Percentiles rank a stretch among this genome's conserved stretches.
These are phyloP conservation scores for Laguncularia racemosa DNA, from an alignment of 345 rosid genomes.

Conservation along the genomic window DNA sequence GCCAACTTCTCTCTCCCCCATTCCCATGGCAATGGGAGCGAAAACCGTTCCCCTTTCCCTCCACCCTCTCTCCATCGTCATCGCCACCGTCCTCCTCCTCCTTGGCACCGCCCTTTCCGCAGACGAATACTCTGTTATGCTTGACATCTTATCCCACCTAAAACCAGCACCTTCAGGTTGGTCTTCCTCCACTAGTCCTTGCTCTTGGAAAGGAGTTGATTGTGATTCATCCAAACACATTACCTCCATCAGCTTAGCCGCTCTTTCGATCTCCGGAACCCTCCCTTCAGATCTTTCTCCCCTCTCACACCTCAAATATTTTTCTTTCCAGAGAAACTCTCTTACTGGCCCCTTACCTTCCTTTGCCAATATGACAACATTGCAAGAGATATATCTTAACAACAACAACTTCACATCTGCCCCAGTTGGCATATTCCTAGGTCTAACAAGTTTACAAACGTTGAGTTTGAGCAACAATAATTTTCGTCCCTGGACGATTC, in stretches of 20 bases:
- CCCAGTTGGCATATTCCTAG: slow-evolving; percentile 42
- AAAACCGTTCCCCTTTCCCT: not conserved
- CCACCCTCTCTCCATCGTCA: not conserved
- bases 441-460: slow-evolving; percentile 38
- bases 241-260: slow-evolving; percentile 28
- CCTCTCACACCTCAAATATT: slow-evolving; percentile 36
- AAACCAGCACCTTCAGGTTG: slow-evolving; percentile 45
- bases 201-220: slow-evolving; percentile 53
- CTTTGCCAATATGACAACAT: slow-evolving; percentile 35
- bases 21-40: slow-evolving; percentile 1
- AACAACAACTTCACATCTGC: slow-evolving; percentile 47
- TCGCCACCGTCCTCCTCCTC: slow-evolving; percentile 12
- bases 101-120: slow-evolving; percentile 11
- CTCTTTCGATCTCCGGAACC: slow-evolving; percentile 32
- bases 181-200: slow-evolving; percentile 33
- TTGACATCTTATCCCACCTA: slow-evolving; percentile 39
- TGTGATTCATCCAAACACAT: slow-evolving; percentile 49
- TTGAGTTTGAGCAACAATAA: slow-evolving; percentile 36
- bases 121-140: slow-evolving; percentile 48
- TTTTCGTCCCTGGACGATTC: slow-evolving; percentile 53
- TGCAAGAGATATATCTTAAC: slow-evolving; percentile 37
- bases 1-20: not conserved
- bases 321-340: slow-evolving; percentile 41
- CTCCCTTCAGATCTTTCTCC: slow-evolving; percentile 43
- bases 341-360: slow-evolving; percentile 59